Base-by-base conservation (phyloP, 805 yeast genomes). In the Saturnispora zaruensis region DNA sequence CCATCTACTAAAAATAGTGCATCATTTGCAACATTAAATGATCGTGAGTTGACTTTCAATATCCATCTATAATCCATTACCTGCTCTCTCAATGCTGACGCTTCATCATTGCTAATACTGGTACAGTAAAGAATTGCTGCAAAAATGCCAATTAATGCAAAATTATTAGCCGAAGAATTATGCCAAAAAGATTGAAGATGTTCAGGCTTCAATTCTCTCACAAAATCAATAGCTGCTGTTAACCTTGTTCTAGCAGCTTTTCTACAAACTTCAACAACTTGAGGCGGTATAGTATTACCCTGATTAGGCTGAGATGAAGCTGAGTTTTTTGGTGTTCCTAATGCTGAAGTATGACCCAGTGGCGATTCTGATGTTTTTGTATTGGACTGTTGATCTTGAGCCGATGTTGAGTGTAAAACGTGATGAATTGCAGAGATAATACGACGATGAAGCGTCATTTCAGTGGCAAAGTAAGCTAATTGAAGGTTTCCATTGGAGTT, bases 121-220 rank as follows among this genome's bases (percentile, higher is more conserved):
- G 96, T 84, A 14, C 83, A 82, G 58, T 76, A 86, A 49, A 90
- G 67, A 11, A 90, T 70, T 0, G 95, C 82, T 0, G 96, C 96
- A 72, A 90, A 90, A 0, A 91, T 79, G 2, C 96, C 96, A 37
- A 89, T 87, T 34, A 87, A 66, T 6, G 95, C 80, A 55, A 90
- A 79, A 59, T 87, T 87, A 13, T 84, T 75, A 0, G 93, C 74
- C 0, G 96, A 78, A 1, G 89, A 79, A 1, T 89, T 78, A 66
- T 87, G 93, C 96, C 96, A 90, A 64, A 88, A 89, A 9, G 95
- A 79, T 61, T 82, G 90, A 44, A 87, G 74, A 60, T 88, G 95
- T 57, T 88, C 96, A 8, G 84, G 82, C 57, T 81, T 82, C 63
- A 90, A 72, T 52, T 80, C 83, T 45, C 82, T 70, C 8, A 87